Evolutionary conservation across 805 yeast genomes (phyloP).

Genomic region (Schwanniomyces polymorphus): DNA sequence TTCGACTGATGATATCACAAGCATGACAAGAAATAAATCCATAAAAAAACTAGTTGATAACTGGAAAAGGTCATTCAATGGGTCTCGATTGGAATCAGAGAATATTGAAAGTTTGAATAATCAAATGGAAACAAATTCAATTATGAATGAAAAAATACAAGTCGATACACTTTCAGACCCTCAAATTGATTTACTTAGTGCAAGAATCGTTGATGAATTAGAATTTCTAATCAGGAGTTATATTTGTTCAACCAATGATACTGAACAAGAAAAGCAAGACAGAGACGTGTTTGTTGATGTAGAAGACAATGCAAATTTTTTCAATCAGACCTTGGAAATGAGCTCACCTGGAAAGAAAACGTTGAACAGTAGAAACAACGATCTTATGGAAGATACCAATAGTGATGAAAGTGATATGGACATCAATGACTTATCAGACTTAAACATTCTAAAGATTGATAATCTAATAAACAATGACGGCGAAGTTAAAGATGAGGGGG

Average conservation of each 20-base stretch:
- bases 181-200: slow-evolving; percentile 65
- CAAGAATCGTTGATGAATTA: slow-evolving; percentile 69
- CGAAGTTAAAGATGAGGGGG: slow-evolving; percentile 4
- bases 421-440: slow-evolving; percentile 38
- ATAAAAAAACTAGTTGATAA: slow-evolving; percentile 39
- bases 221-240: slow-evolving; percentile 54
- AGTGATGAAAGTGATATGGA: slow-evolving; percentile 19
- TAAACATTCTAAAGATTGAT: slow-evolving; percentile 38
- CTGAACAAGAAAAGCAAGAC: slow-evolving; percentile 16
- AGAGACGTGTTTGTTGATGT: slow-evolving; percentile 9
- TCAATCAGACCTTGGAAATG: slow-evolving; percentile 7
- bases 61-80: slow-evolving; percentile 37
- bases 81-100: slow-evolving; percentile 2
- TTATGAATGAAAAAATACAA: slow-evolving; percentile 16
- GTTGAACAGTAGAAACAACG: not conserved
- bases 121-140: slow-evolving; percentile 14
- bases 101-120: slow-evolving; percentile 3
- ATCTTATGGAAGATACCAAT: slow-evolving; percentile 10
- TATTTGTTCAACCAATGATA: slow-evolving; percentile 16
- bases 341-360: slow-evolving; percentile 16
- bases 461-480: slow-evolving; percentile 30
- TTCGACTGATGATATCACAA: slow-evolving; percentile 7
- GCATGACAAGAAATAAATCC: slow-evolving; percentile 30
- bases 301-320: slow-evolving; percentile 7
- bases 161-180: slow-evolving; percentile 20